Percentiles rank a stretch among this genome's conserved stretches.
phyloP scores from a whole-genome alignment of 129 eudicot species.

The Flaveria linearis region DNA sequence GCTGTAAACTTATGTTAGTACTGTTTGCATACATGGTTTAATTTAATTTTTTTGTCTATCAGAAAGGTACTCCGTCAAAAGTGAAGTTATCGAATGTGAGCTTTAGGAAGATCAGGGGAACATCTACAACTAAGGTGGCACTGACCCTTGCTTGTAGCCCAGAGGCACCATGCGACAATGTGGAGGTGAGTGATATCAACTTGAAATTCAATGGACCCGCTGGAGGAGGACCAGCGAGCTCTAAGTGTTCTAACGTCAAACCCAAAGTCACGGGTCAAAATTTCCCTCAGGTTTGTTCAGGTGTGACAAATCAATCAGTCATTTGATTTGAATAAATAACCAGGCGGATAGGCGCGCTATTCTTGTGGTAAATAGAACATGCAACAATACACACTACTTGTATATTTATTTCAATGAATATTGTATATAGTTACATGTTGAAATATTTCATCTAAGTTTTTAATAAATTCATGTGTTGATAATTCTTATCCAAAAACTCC shows the following conservation, averaged over 20 bases:
- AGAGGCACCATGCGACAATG: conserved; percentile 40
- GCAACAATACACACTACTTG: background rate
- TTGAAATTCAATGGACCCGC: conserved; percentile 32
- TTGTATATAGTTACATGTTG: background rate
- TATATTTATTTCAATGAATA: background rate
- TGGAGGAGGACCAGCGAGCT: conserved; percentile 33
- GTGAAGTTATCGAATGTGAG: conserved; percentile 55
- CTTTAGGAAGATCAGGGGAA: conserved; percentile 59
- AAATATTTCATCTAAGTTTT: background rate
- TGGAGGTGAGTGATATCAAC: conserved; percentile 49
- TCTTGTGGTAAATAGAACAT: background rate
- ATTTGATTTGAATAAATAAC: background rate
- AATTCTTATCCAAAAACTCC: no score
- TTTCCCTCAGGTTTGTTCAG: conserved; percentile 32
- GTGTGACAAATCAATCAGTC: background rate
- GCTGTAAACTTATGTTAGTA: no score
- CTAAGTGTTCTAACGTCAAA: conserved; percentile 41
- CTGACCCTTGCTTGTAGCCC: conserved; percentile 52
- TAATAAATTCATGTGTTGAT: background rate
- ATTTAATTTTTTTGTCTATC: background rate
- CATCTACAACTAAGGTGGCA: conserved; percentile 40
- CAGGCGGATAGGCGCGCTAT: no score
- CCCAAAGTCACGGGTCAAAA: conserved; percentile 42
- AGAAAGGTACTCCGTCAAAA: conserved; percentile 49
- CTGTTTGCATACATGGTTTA: background rate